Percentiles rank a stretch among this genome's conserved stretches.
phyloP scores from a whole-genome alignment of 768 basidiomycete species.

The Amanita molliuscula region DNA sequence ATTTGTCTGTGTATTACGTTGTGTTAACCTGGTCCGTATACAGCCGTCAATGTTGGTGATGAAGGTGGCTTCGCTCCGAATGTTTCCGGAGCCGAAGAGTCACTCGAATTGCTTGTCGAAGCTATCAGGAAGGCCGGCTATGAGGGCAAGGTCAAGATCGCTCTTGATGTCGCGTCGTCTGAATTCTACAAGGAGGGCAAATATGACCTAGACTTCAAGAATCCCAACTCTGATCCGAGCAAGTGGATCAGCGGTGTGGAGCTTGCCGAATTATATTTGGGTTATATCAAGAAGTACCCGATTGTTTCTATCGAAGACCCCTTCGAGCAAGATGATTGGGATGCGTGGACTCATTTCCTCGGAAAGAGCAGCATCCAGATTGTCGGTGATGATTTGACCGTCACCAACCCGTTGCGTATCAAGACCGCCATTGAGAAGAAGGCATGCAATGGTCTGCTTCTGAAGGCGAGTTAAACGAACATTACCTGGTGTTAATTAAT shows the following conservation, averaged over 20 bases:
- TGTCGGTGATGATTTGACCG: constrained; percentile 94
- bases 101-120: constrained; percentile 88
- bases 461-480: constrained; percentile 50
- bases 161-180: constrained; percentile 95
- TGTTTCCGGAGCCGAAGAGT: constrained; percentile 94
- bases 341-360: constrained; percentile 93
- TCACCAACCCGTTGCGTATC: constrained; percentile 95
- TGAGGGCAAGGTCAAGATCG: constrained; percentile 98
- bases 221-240: constrained; percentile 95
- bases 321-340: constrained; percentile 99
- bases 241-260: constrained; percentile 92
- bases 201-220: constrained; percentile 99
- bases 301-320: constrained; percentile 96
- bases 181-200: constrained; percentile 99
- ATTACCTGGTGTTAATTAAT: neutral
- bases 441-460: constrained; percentile 95
- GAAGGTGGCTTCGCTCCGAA: constrained; percentile 99
- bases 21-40: constrained; percentile 7
- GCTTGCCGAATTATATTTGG: constrained; percentile 87
- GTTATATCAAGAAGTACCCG: constrained; percentile 86
- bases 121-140: constrained; percentile 98
- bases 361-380: constrained; percentile 72
- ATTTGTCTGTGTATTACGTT: constrained; percentile 1
- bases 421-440: constrained; percentile 99
- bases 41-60: constrained; percentile 98